Evolutionary conservation across 176 grass and related monocot species (phyloP), one percentile per base, ranked within the genome.

Genomic region (Phoenix roebelenii): DNA sequence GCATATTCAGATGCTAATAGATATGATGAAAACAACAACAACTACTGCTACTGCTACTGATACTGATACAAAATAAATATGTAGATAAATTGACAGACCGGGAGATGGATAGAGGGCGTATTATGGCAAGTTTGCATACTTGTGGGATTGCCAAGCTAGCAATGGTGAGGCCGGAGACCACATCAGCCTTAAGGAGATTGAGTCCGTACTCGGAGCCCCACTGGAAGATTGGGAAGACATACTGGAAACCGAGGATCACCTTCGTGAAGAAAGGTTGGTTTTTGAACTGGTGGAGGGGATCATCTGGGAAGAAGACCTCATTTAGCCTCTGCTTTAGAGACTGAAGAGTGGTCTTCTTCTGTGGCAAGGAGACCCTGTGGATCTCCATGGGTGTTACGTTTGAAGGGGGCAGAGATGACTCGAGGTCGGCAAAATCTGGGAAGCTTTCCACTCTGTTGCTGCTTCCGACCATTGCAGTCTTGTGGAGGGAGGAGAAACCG

Each of bases 81-180:
- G 12, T 12, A 3, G 10, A 44, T 44, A 6, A 30, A 30, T 44
- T 12, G 7, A 44, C 10, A 0, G 35, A 3, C 35, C 14, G 10
- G 5, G 0, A 44, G 2, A 44, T 44, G 35, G 35, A 14, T 12
- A 44, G 10, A 44, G 12, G 14, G 10, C 1, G 35, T 6, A 6
- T 44, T 12, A 3, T 44, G 35, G 35, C 10, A 44, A 44, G 35
- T 44, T 44, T 44, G 29, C 18, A 5, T 74, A 83, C 89, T 84
- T 98, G 94, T 0, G 88, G 94, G 23, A 98, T 98, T 53, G 94
- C 87, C 79, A 98, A 89, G 79, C 94, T 98, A 29, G 94, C 94
- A 81, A 98, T 98, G 85, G 94, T 92, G 73, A 98, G 81, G 55
- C 94, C 94, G 57, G 94, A 79, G 74, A 98, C n/a, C 60, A 68